Percentiles rank a stretch among this genome's conserved stretches.
phyloP scores from a whole-genome alignment of 495 filamentous ascomycete species.

The Halenospora varia region DNA sequence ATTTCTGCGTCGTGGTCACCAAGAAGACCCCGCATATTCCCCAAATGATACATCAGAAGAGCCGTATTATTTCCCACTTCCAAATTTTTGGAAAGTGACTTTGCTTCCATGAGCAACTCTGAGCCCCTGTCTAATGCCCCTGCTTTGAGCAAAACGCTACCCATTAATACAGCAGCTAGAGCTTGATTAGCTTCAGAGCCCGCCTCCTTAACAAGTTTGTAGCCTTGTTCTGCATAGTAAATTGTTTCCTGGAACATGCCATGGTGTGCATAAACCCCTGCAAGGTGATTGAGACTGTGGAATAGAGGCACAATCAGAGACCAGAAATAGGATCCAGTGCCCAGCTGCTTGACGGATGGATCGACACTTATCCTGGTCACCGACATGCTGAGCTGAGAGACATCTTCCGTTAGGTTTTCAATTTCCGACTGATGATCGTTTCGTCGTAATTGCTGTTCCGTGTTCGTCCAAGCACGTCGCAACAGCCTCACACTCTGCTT shows the following conservation, averaged over 20 bases:
- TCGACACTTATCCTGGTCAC: constrained; percentile 6
- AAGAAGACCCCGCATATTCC: constrained; percentile 39
- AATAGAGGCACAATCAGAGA: constrained; percentile 68
- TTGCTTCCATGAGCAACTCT: constrained; percentile 51
- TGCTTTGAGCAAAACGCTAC: constrained; percentile 60
- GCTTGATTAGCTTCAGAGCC: constrained; percentile 55
- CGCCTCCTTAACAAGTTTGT: constrained; percentile 69
- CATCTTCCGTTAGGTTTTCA: constrained; percentile 32
- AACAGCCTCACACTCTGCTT: constrained; percentile 62
- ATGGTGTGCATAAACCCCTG: constrained; percentile 70
- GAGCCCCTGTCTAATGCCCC: constrained; percentile 58
- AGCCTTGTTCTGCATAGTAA: constrained; percentile 83
- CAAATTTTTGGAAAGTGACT: constrained; percentile 34
- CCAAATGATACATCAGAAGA: constrained; percentile 37
- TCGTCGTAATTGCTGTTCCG: constrained; percentile 45
- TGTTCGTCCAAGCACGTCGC: constrained; percentile 64
- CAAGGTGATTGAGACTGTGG: constrained; percentile 63
- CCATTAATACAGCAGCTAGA: constrained; percentile 53
- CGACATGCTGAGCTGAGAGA: constrained; percentile 27
- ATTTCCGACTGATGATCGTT: constrained; percentile 18
- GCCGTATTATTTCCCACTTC: constrained; percentile 33
- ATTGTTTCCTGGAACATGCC: constrained; percentile 85
- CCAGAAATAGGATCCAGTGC: constrained; percentile 73
- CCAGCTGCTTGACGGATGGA: background rate
- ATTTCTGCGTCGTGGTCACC: constrained; percentile 34